Evolutionary conservation across 2,329 filamentous ascomycete species (phyloP).

Genomic region (Alternaria ventricosa): DNA sequence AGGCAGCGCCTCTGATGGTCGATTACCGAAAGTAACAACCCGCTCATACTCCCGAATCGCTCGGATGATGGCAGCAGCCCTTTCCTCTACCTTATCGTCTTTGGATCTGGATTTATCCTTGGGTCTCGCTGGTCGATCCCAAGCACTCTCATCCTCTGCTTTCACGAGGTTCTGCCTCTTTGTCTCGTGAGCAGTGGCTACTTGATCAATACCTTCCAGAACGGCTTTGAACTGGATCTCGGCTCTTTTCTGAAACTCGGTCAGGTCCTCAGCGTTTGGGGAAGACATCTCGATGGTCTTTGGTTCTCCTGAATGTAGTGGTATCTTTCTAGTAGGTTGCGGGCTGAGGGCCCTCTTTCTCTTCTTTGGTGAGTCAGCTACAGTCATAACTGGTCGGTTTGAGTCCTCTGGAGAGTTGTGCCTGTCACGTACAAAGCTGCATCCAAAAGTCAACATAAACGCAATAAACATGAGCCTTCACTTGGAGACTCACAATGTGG

Average conservation of each 20-base stretch:
- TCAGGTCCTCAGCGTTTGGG: not conserved
- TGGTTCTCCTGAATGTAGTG: conserved; percentile 17
- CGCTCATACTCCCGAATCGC: conserved; percentile 54
- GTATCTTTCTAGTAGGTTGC: conserved; percentile 15
- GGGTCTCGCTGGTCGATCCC: conserved; percentile 45
- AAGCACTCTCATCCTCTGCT: conserved; percentile 40
- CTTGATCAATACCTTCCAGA: not conserved
- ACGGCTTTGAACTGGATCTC: not conserved
- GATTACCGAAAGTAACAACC: conserved; percentile 50
- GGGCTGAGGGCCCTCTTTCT: conserved; percentile 38
- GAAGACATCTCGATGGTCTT: conserved; percentile 8
- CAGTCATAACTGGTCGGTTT: conserved; percentile 33
- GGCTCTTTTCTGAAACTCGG: not conserved
- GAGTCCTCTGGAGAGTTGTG: conserved; percentile 28
- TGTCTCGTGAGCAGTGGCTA: conserved; percentile 24
- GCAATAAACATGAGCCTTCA: not conserved
- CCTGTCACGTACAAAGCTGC: conserved; percentile 43
- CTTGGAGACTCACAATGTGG: conserved; percentile 34
- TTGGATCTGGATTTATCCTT: conserved; percentile 4
- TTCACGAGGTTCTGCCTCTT: conserved; percentile 36
- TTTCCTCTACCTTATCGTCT: conserved; percentile 33
- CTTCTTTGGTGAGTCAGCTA: conserved; percentile 44
- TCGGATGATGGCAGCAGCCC: conserved; percentile 45
- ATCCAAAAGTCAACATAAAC: conserved; percentile 2
- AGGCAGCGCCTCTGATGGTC: conserved; percentile 52